Percentiles rank a stretch among this genome's conserved stretches.
Conservation (phyloP, 768 basidiomycete species). For the Tulasnella sp. region DNA sequence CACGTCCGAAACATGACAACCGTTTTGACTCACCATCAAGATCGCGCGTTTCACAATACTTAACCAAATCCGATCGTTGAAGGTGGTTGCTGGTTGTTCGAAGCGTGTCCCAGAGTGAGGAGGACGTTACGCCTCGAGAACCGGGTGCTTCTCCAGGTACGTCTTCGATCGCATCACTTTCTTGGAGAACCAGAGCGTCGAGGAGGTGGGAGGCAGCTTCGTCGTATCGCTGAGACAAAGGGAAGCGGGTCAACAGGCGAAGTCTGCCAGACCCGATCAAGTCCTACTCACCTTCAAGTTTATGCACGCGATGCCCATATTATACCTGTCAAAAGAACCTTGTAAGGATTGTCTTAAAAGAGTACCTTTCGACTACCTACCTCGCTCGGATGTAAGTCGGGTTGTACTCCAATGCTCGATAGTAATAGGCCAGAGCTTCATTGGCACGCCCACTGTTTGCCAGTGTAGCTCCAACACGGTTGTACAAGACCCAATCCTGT, state of each 20-base stretch:
- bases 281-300: constrained; percentile 63
- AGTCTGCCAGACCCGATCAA: neutral
- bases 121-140: constrained; percentile 65
- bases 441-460: constrained; percentile 80
- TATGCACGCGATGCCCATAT: constrained; percentile 88
- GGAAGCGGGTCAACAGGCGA: neutral
- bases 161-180: constrained; percentile 64
- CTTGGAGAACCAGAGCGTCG: constrained; percentile 85
- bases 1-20: neutral
- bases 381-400: constrained; percentile 88
- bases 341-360: neutral
- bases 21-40: constrained; percentile 51
- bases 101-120: constrained; percentile 82
- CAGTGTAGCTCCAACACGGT: constrained; percentile 90
- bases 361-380: constrained; percentile 40
- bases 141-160: constrained; percentile 48
- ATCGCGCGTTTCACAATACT: constrained; percentile 67
- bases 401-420: constrained; percentile 78
- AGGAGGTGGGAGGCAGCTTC: constrained; percentile 85
- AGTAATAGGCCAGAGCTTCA: constrained; percentile 84
- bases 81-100: constrained; percentile 78
- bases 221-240: constrained; percentile 60
- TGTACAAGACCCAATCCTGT: constrained; percentile 89
- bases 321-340: constrained; percentile 57
- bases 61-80: constrained; percentile 70